These are phyloP conservation scores for Didymella arachidicola DNA, from an alignment of 2,329 filamentous ascomycete genomes.

Conservation along the genomic window DNA sequence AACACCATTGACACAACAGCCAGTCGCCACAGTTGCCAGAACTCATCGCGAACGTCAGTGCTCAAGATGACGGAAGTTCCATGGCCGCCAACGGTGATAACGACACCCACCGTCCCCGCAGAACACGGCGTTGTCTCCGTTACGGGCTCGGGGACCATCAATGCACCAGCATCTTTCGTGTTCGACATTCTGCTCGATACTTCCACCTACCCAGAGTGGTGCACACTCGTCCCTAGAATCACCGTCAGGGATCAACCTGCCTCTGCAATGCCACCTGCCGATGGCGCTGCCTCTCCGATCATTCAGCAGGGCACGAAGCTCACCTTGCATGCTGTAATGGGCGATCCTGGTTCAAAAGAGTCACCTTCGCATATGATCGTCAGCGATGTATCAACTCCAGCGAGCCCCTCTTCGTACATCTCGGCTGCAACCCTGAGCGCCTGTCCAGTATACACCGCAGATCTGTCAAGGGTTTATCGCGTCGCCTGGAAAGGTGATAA, in stretches of 20 bases:
- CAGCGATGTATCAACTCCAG: slow-evolving; percentile 31
- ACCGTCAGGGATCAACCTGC: slow-evolving; percentile 21
- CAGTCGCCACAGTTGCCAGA: neutral
- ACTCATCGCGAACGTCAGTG: neutral
- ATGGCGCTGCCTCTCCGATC: slow-evolving; percentile 2
- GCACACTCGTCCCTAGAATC: slow-evolving; percentile 30
- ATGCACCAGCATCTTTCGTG: slow-evolving; percentile 30
- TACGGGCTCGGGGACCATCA: slow-evolving; percentile 10
- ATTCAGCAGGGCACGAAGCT: slow-evolving; percentile 27
- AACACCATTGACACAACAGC: neutral
- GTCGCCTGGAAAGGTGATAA: slow-evolving; percentile 32
- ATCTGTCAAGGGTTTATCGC: slow-evolving; percentile 29
- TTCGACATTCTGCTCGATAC: slow-evolving; percentile 28
- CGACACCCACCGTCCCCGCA: slow-evolving; percentile 16
- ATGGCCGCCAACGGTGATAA: slow-evolving; percentile 17
- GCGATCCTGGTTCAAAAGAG: slow-evolving; percentile 19
- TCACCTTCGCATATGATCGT: slow-evolving; percentile 26
- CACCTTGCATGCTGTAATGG: slow-evolving; percentile 32
- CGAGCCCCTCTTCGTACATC: slow-evolving; percentile 25
- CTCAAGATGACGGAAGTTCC: slow-evolving; percentile 8
- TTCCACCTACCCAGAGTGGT: slow-evolving; percentile 30
- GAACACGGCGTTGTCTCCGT: slow-evolving; percentile 9
- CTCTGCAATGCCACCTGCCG: neutral
- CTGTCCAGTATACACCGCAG: slow-evolving; percentile 25
- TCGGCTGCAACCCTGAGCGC: slow-evolving; percentile 10